These are phyloP conservation scores for Cadophora gregata DNA, from an alignment of 2,329 filamentous ascomycete genomes.

Conservation along the genomic window DNA sequence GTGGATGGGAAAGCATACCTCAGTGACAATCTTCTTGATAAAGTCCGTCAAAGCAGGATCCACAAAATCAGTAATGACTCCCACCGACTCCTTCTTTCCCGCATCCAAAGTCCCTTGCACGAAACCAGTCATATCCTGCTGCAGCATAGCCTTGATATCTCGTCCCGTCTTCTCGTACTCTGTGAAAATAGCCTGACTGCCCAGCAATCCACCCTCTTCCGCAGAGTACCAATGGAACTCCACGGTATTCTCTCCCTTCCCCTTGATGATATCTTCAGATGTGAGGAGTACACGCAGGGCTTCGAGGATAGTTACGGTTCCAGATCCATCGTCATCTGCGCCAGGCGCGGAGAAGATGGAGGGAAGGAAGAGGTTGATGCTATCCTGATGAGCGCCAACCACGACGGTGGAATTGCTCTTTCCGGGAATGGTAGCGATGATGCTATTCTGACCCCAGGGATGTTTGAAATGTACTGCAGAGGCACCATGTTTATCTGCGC, in stretches of 20 bases:
- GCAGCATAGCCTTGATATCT: conserved; percentile 93
- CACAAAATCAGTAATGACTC: conserved; percentile 92
- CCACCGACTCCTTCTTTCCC: conserved; percentile 82
- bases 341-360: conserved; percentile 84
- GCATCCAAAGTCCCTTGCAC: conserved; percentile 82
- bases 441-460: conserved; percentile 85
- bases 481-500: conserved; percentile 70
- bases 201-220: conserved; percentile 86
- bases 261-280: conserved; percentile 71
- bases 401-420: conserved; percentile 83
- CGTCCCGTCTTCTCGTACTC: conserved; percentile 75
- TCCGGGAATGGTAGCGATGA: conserved; percentile 91
- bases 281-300: conserved; percentile 81
- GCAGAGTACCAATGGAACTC: conserved; percentile 98
- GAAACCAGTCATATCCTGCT: conserved; percentile 98
- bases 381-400: conserved; percentile 92
- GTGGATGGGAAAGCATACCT: conserved; percentile 48
- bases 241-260: conserved; percentile 81
- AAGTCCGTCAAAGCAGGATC: conserved; percentile 83
- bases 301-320: conserved; percentile 93
- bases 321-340: conserved; percentile 94
- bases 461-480: conserved; percentile 78
- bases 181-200: conserved; percentile 88
- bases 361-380: conserved; percentile 90
- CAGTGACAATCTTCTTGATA: conserved; percentile 85